These are phyloP conservation scores for Schizopora paradoxa DNA, from an alignment of 1,284 basidiomycete genomes.

Conservation along the genomic window DNA sequence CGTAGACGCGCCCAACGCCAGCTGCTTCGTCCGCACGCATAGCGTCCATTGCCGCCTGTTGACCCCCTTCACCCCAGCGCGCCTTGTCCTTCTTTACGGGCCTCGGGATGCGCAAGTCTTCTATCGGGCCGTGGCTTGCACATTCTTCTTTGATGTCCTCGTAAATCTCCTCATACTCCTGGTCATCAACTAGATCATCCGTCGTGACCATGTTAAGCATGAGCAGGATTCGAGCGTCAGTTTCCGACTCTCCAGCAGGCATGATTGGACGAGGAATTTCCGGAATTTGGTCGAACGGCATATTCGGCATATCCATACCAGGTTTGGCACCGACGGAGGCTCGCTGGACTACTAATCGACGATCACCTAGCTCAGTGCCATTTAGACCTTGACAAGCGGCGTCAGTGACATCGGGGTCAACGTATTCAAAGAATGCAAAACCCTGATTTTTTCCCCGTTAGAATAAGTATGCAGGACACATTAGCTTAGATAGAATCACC, in stretches of 20 bases:
- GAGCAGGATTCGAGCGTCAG: slow-evolving; percentile 79
- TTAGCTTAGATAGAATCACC: slow-evolving; percentile 36
- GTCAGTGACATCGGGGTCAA: slow-evolving; percentile 85
- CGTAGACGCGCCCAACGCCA: slow-evolving; percentile 92
- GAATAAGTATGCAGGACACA: not conserved
- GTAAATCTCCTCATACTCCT: slow-evolving; percentile 90
- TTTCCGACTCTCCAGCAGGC: slow-evolving; percentile 63
- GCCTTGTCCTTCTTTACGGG: slow-evolving; percentile 81
- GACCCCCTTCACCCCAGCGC: slow-evolving; percentile 71
- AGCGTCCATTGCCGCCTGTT: slow-evolving; percentile 60
- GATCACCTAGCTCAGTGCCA: slow-evolving; percentile 96
- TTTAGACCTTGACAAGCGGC: slow-evolving; percentile 95
- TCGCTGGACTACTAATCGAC: slow-evolving; percentile 93
- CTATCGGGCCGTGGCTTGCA: slow-evolving; percentile 73
- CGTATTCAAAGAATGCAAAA: slow-evolving; percentile 99
- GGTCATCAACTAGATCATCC: slow-evolving; percentile 88
- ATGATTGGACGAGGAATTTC: slow-evolving; percentile 80
- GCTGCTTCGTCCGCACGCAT: slow-evolving; percentile 75
- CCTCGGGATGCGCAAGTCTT: slow-evolving; percentile 85
- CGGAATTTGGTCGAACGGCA: slow-evolving; percentile 69
- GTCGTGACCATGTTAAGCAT: slow-evolving; percentile 99
- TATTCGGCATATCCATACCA: slow-evolving; percentile 51
- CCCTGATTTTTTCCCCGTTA: slow-evolving; percentile 49
- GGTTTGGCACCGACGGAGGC: slow-evolving; percentile 89
- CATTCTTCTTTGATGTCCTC: slow-evolving; percentile 96